Evolutionary conservation across 192 early-diverging fungal species (phyloP).

Genomic region (Pilaira anomala): DNA sequence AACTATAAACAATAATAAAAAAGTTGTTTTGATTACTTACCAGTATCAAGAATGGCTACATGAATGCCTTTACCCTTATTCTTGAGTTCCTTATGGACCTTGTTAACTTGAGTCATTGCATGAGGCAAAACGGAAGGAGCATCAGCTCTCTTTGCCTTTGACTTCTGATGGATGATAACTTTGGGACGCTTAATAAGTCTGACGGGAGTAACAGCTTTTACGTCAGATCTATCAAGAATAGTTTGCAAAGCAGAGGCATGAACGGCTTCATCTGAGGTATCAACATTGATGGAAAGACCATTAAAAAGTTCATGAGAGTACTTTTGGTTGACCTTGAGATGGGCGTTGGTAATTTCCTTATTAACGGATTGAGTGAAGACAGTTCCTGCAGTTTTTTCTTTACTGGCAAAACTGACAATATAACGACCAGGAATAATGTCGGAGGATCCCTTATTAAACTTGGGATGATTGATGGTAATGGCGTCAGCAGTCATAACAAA

Average conservation of each 20-base stretch:
- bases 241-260: slow-evolving; percentile 8
- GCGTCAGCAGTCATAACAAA: slow-evolving; percentile 1
- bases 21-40: slow-evolving; percentile 24
- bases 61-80: slow-evolving; percentile 62
- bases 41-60: slow-evolving; percentile 67
- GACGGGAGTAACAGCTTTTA: slow-evolving; percentile 22
- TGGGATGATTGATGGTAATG: slow-evolving; percentile 8
- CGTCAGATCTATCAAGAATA: slow-evolving; percentile 12
- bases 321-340: slow-evolving; percentile 14
- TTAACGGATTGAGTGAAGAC: slow-evolving; percentile 17
- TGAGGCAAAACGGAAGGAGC: slow-evolving; percentile 35
- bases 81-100: slow-evolving; percentile 48
- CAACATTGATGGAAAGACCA: slow-evolving; percentile 24
- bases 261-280: background rate
- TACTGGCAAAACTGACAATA: slow-evolving; percentile 9
- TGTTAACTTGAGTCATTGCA: slow-evolving; percentile 54
- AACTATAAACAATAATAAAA: background rate
- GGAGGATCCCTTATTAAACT: background rate
- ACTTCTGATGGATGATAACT: background rate
- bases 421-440: slow-evolving; percentile 11
- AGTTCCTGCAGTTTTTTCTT: background rate
- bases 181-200: slow-evolving; percentile 18
- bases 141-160: background rate
- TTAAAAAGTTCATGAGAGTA: slow-evolving; percentile 18
- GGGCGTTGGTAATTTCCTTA: background rate